Conservation (phyloP, 345 rosid species). For the Litchi chinensis region DNA sequence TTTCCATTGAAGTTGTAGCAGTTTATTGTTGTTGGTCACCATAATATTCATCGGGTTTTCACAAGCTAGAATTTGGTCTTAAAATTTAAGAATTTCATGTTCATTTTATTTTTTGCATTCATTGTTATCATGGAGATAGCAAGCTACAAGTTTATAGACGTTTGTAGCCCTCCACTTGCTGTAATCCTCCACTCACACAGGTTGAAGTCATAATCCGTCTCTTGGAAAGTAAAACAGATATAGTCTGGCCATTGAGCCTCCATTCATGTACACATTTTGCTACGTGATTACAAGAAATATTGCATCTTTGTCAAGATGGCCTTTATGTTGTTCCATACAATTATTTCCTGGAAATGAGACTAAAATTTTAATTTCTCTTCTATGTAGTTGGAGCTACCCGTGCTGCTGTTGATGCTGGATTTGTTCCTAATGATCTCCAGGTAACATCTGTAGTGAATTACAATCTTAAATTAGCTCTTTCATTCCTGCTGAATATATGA, state of each 20-base stretch:
- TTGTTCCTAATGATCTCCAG: constrained; percentile 95
- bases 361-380: constrained; percentile 2
- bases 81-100: background rate
- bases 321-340: background rate
- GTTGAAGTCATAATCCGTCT: background rate
- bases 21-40: background rate
- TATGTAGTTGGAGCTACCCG: constrained; percentile 96
- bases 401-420: constrained; percentile 99
- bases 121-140: background rate
- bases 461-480: background rate
- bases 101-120: background rate
- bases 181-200: background rate
- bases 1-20: background rate
- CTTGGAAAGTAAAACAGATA: background rate
- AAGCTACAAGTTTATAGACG: background rate
- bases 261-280: background rate
- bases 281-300: background rate
- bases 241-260: background rate
- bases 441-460: constrained; percentile 37
- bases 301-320: background rate
- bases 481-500: background rate
- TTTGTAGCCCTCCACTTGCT: background rate
- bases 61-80: background rate
- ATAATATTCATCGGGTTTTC: background rate
- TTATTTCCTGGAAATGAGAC: background rate